These are phyloP conservation scores for Xylaria cubensis DNA, from an alignment of 495 filamentous ascomycete genomes.

Conservation along the genomic window DNA sequence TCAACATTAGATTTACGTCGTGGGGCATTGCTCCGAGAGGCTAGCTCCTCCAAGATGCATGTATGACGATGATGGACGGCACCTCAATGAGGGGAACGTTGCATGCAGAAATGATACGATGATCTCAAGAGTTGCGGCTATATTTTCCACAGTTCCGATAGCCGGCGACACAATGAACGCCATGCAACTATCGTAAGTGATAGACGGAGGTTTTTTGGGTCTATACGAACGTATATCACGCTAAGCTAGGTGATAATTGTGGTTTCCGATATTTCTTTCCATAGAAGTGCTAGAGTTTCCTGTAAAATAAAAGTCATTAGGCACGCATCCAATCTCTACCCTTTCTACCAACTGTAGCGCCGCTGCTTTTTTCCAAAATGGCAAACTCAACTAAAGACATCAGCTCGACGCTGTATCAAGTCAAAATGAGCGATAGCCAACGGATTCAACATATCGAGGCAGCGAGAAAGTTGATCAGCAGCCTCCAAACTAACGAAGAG, in stretches of 20 bases:
- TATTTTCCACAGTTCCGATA: not conserved
- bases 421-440: conserved; percentile 30
- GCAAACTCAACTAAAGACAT: not conserved
- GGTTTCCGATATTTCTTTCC: not conserved
- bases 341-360: not conserved
- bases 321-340: not conserved
- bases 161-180: not conserved
- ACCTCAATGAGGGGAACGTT: not conserved
- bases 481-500: conserved; percentile 32
- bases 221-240: not conserved
- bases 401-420: conserved; percentile 6
- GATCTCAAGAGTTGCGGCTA: not conserved
- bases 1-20: not conserved
- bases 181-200: not conserved
- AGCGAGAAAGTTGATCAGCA: conserved; percentile 31
- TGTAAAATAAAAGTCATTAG: not conserved
- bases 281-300: not conserved
- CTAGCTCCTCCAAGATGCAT: not conserved
- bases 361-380: not conserved
- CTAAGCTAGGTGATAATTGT: not conserved
- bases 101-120: not conserved
- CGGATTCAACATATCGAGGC: conserved; percentile 25
- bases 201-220: conserved; percentile 1
- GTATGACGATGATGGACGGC: not conserved
- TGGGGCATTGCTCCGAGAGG: not conserved